Percentiles rank a stretch among this genome's conserved stretches.
These are phyloP conservation scores for Suhomyces pyralidae DNA, from an alignment of 805 yeast species.

Conservation along the genomic window DNA sequence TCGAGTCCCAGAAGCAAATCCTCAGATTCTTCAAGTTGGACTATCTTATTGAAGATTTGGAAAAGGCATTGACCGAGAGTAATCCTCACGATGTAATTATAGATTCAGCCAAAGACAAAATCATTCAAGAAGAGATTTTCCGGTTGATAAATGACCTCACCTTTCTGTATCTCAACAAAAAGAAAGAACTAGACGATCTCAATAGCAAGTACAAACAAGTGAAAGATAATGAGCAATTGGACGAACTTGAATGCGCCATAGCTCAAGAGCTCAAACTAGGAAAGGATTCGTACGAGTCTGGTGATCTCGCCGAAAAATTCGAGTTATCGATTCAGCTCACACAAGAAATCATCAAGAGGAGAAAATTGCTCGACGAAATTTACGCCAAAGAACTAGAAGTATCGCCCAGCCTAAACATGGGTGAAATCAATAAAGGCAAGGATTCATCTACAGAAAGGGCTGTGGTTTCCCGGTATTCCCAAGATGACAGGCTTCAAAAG, in stretches of 20 bases:
- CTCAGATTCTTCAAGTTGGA: slow-evolving; percentile 31
- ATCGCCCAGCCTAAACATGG: background rate
- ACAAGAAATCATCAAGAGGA: slow-evolving; percentile 22
- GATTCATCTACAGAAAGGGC: background rate
- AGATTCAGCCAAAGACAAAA: slow-evolving; percentile 28
- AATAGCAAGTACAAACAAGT: slow-evolving; percentile 8
- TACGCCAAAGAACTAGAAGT: slow-evolving; percentile 18
- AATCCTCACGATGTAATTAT: slow-evolving; percentile 13
- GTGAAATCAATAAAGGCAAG: background rate
- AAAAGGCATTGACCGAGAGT: slow-evolving; percentile 11
- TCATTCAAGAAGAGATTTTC: slow-evolving; percentile 41
- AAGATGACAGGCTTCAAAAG: slow-evolving; percentile 34
- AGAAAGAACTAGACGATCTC: slow-evolving; percentile 25
- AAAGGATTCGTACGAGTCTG: background rate
- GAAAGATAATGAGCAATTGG: slow-evolving; percentile 10
- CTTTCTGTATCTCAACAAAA: slow-evolving; percentile 31
- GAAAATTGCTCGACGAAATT: slow-evolving; percentile 14
- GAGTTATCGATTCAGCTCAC: slow-evolving; percentile 28
- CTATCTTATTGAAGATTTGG: slow-evolving; percentile 27
- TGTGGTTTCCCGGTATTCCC: slow-evolving; percentile 12
- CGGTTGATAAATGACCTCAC: slow-evolving; percentile 38
- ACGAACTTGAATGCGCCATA: background rate
- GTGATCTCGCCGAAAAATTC: slow-evolving; percentile 9
- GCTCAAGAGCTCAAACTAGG: background rate
- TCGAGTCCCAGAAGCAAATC: slow-evolving; percentile 26